Conservation (phyloP, 1,284 basidiomycete genomes). For the Naganishia liquefaciens region DNA sequence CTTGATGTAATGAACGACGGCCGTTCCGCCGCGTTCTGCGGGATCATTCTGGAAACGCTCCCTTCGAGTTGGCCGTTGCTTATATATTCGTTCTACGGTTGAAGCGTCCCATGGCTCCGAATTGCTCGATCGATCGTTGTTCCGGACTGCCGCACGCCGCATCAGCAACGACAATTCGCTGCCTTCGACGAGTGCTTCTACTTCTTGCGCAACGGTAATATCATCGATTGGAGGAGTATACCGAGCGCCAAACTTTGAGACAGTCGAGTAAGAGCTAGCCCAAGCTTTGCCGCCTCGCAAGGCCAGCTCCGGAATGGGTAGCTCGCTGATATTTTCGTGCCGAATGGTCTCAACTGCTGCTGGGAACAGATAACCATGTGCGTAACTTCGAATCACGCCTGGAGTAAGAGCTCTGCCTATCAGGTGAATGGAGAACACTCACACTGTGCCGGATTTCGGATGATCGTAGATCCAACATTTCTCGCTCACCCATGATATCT, state of each 20-base stretch:
- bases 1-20: constrained; percentile 96
- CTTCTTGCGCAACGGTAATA: constrained; percentile 65
- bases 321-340: constrained; percentile 44
- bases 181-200: constrained; percentile 93
- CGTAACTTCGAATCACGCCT: constrained; percentile 63
- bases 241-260: constrained; percentile 77
- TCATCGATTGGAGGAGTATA: constrained; percentile 72
- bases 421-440: constrained; percentile 48
- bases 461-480: constrained; percentile 98
- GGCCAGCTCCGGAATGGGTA: constrained; percentile 35
- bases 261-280: constrained; percentile 72
- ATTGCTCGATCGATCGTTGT: constrained; percentile 34
- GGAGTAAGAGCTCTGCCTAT: constrained; percentile 9
- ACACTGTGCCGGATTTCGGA: constrained; percentile 88
- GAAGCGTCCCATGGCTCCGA: not conserved
- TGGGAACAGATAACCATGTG: constrained; percentile 96
- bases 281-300: constrained; percentile 37
- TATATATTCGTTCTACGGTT: constrained; percentile 35
- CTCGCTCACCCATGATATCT: constrained; percentile 87
- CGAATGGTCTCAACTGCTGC: constrained; percentile 76
- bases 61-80: constrained; percentile 47
- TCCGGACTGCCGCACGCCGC: constrained; percentile 46
- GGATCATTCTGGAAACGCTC: constrained; percentile 64
- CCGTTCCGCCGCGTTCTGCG: constrained; percentile 74
- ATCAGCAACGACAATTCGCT: constrained; percentile 69